These are phyloP conservation scores for Fraxinus excelsior DNA, from an alignment of 257 asterid species.

Conservation along the genomic window DNA sequence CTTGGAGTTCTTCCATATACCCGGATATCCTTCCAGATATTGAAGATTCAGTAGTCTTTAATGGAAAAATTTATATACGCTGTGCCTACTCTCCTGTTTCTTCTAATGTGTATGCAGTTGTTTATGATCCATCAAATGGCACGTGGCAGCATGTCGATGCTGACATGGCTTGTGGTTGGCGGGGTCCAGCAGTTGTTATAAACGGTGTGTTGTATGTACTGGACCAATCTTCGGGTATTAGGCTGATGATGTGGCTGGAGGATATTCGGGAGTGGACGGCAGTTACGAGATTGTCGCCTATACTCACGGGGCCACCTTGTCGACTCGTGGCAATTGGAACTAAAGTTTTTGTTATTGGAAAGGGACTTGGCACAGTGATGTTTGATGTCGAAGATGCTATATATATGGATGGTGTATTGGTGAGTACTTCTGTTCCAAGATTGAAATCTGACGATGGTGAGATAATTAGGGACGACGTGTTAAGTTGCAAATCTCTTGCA, in stretches of 20 bases:
- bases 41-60: conserved; percentile 63
- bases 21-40: conserved; percentile 48
- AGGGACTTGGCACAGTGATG: conserved; percentile 63
- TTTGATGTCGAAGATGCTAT: conserved; percentile 51
- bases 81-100: conserved; percentile 40
- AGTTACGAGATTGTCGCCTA: conserved; percentile 52
- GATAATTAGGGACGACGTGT: conserved; percentile 53
- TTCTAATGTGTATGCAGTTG: conserved; percentile 44
- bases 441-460: conserved; percentile 49
- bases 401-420: conserved; percentile 44
- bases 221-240: conserved; percentile 66
- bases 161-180: conserved; percentile 65
- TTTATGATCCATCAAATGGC: conserved; percentile 53
- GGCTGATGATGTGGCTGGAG: conserved; percentile 70
- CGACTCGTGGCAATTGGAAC: conserved; percentile 59
- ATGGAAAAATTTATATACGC: conserved; percentile 64
- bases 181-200: conserved; percentile 67
- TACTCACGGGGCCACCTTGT: conserved; percentile 54
- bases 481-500: conserved; percentile 61
- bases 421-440: conserved; percentile 47
- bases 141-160: conserved; percentile 59
- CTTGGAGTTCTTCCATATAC: conserved; percentile 55
- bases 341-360: conserved; percentile 65
- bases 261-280: conserved; percentile 55
- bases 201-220: conserved; percentile 54